phyloP scores from a whole-genome alignment of 2,329 filamentous ascomycete species.

The Ceratocystis papillata region DNA sequence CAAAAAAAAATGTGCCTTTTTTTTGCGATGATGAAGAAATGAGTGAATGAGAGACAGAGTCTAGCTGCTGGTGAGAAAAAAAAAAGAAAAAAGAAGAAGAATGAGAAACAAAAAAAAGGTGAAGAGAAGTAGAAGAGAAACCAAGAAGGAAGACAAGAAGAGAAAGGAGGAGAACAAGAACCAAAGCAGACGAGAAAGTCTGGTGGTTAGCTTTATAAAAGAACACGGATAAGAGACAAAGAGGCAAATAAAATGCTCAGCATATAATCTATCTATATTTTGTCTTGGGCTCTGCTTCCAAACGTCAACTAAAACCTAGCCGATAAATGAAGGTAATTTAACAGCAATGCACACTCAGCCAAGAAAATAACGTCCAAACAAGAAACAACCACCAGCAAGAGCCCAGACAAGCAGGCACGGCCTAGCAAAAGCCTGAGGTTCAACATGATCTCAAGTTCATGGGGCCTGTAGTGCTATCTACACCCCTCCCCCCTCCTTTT shows the following conservation, averaged over 20 bases:
- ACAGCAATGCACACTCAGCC: neutral
- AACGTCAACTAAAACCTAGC: conserved; percentile 3
- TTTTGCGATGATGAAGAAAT: conserved; percentile 13
- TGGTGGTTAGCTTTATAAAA: conserved; percentile 2
- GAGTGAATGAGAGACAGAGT: conserved; percentile 25
- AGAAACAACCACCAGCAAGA: conserved; percentile 4
- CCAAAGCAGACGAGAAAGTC: neutral
- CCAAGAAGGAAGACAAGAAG: neutral
- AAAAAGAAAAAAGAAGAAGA: conserved; percentile 39
- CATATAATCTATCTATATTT: neutral
- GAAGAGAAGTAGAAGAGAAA: conserved; percentile 9
- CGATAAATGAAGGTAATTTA: conserved; percentile 23
- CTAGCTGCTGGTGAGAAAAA: conserved; percentile 21
- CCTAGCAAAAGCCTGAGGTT: neutral
- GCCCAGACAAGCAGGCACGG: neutral
- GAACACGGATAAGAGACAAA: neutral
- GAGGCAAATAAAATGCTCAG: neutral
- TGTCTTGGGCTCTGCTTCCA: neutral
- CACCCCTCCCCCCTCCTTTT: neutral
- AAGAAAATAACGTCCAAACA: neutral
- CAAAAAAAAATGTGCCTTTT: conserved; percentile 11
- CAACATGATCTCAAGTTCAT: neutral
- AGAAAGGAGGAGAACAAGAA: conserved; percentile 13
- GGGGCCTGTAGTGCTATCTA: neutral
- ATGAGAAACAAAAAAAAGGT: conserved; percentile 27